These are phyloP conservation scores for Sphagnum contortum DNA, from an alignment of 225 moss, liverwort and hornwort species.

Conservation along the genomic window DNA sequence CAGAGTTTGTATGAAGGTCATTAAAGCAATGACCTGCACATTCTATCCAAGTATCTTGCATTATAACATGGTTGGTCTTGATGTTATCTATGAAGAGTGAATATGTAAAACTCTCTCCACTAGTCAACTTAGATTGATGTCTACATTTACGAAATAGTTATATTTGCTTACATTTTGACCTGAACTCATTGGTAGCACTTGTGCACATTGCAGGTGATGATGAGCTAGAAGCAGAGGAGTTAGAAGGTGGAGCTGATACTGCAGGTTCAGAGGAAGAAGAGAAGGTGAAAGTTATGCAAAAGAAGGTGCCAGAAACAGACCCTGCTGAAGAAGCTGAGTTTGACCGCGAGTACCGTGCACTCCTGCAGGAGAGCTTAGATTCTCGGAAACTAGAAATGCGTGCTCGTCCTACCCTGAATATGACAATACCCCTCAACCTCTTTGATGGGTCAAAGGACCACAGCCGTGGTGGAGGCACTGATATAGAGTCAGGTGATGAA, in stretches of 20 bases:
- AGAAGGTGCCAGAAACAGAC: conserved; percentile 77
- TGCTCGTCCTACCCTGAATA: conserved; percentile 80
- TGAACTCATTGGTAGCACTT: too few relatives aligned
- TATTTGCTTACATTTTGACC: too few relatives aligned
- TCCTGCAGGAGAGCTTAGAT: conserved; percentile 97
- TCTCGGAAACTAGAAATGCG: conserved; percentile 96
- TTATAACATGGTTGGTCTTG: too few relatives aligned
- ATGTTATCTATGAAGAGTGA: too few relatives aligned
- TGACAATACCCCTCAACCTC: conserved; percentile 96
- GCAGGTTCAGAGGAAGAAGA: conserved; percentile 89
- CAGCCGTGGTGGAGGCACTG: conserved; percentile 62
- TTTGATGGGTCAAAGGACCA: conserved; percentile 93
- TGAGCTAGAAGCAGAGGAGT: conserved; percentile 68
- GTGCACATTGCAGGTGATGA: conserved; percentile 50
- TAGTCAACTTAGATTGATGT: too few relatives aligned
- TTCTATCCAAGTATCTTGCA: too few relatives aligned
- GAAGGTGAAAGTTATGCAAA: conserved; percentile 88
- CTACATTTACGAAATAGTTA: too few relatives aligned
- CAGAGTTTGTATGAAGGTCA: too few relatives aligned
- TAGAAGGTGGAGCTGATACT: conserved; percentile 74
- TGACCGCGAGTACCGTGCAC: conserved; percentile 82
- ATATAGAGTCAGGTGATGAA: conserved; percentile 91
- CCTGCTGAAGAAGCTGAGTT: conserved; percentile 98
- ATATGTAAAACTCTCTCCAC: too few relatives aligned
- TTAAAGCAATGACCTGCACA: too few relatives aligned